Evolutionary conservation across 805 yeast genomes (phyloP), one percentile per base, ranked within the genome.

Genomic region (Pichia pseudocactophila): DNA sequence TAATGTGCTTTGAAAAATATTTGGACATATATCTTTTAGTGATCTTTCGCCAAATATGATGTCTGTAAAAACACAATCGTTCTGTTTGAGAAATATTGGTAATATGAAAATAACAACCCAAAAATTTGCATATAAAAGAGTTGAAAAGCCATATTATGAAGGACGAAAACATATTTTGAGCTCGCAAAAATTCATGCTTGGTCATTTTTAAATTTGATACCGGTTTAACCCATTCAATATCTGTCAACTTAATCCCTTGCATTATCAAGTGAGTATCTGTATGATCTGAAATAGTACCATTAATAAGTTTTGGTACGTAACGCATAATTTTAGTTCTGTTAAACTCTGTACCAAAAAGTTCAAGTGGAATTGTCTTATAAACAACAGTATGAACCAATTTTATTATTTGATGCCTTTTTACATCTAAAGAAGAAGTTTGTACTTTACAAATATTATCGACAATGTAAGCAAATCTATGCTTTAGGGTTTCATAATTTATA

Each of bases 71-170:
- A 0, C 67, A 41, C 0, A 75, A 44, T 4, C 61, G 59, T 9
- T 55, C 59, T 0, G 64, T 55, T 16, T 57, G 65, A 9, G 75
- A 71, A 1, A 66, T 58, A 37, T 79, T 82, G 0, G 92, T 80
- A 5, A 81, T 78, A 54, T 83, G 80, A 63, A 86, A 88, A 52
- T 74, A 76, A 0, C 72, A 58, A 0, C 65, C 58, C 0, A 84
- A 50, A 1, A 83, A 45, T 15, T 63, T 66, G 7, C 71, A 62
- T 1, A 84, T 48, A 39, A 78, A 68, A 0, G 30, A 32, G 0
- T 59, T 47, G 33, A 82, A 72, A 2, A 82, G 38, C 95, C 95
- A 89, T 1, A 40, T 37, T 1, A 82, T 22, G 38, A 84, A 76
- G 2, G 53, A 48, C 2, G 50, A 42, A 11, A 78, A 55, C 15